Evolutionary conservation across 1,284 basidiomycete species (phyloP).

Genomic region (Porogramme epimiltina): DNA sequence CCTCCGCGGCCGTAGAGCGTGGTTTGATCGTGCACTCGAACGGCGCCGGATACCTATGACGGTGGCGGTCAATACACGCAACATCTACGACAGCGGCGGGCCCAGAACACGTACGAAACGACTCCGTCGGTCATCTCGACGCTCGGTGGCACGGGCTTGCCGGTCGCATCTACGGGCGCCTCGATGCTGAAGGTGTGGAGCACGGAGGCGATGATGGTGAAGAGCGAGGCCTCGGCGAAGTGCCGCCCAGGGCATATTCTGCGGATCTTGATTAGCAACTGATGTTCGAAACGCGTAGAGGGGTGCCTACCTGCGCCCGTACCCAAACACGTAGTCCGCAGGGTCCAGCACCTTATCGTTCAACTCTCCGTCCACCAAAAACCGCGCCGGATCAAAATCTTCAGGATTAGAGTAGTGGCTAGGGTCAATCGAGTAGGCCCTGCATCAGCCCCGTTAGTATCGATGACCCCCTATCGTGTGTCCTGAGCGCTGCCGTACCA

Average conservation of each 20-base stretch:
- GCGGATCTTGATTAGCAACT: background rate
- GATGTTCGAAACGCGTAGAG: background rate
- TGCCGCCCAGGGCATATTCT: constrained; percentile 14
- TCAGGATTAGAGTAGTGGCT: constrained; percentile 16
- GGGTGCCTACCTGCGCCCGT: constrained; percentile 8
- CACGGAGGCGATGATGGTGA: constrained; percentile 1
- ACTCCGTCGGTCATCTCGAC: background rate
- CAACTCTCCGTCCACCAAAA: constrained; percentile 9
- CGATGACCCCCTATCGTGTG: background rate
- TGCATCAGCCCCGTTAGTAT: background rate
- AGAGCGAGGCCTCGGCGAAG: constrained; percentile 8
- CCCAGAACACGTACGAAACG: background rate
- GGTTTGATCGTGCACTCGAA: constrained; percentile 1
- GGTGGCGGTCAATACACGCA: too few species aligned
- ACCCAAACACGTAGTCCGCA: constrained; percentile 23
- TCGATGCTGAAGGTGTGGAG: constrained; percentile 9
- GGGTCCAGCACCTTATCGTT: constrained; percentile 9
- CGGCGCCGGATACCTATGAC: background rate
- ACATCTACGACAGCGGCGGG: too few species aligned
- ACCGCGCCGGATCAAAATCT: background rate
- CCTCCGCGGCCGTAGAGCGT: background rate
- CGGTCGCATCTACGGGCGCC: constrained; percentile 1
- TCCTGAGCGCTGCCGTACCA: constrained; percentile 2
- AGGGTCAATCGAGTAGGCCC: constrained; percentile 13
- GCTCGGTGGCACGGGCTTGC: background rate